Evolutionary conservation across 345 rosid genomes (phyloP).

Genomic region (Pugionium dolabratum): DNA sequence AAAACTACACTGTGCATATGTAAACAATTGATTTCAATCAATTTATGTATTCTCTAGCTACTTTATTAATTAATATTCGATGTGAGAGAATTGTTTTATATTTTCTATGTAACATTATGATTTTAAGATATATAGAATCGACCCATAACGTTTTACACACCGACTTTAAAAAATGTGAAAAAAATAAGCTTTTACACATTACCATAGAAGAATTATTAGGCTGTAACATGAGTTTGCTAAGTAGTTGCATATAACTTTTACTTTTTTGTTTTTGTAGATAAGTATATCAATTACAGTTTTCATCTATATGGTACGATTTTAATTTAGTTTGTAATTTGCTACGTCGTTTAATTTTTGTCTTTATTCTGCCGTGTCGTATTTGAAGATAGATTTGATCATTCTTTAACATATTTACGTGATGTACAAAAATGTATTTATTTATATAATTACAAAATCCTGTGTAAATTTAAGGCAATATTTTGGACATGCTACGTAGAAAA

Average conservation of each 20-base stretch:
- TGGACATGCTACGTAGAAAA: no score
- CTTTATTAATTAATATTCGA: background rate
- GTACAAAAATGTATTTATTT: no score
- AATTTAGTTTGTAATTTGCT: no score
- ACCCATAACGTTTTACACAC: conserved; percentile 40
- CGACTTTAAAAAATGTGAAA: background rate
- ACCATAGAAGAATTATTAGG: background rate
- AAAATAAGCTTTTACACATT: no score
- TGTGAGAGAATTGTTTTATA: conserved; percentile 14
- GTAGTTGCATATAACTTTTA: no score
- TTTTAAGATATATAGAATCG: conserved; percentile 25
- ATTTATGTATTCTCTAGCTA: background rate
- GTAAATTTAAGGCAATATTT: no score
- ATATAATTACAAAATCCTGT: no score
- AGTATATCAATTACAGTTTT: background rate
- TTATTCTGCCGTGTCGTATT: no score
- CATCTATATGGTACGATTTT: no score
- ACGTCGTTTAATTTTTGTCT: no score
- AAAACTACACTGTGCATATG: conserved; percentile 21
- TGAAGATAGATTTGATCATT: no score
- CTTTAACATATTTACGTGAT: no score
- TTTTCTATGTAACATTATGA: conserved; percentile 34
- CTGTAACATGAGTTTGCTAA: conserved; percentile 10
- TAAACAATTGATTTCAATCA: conserved; percentile 12
- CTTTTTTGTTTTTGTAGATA: background rate